Base-by-base conservation (phyloP, 139 green algal species). In the Raphidocelis subcapitata region DNA sequence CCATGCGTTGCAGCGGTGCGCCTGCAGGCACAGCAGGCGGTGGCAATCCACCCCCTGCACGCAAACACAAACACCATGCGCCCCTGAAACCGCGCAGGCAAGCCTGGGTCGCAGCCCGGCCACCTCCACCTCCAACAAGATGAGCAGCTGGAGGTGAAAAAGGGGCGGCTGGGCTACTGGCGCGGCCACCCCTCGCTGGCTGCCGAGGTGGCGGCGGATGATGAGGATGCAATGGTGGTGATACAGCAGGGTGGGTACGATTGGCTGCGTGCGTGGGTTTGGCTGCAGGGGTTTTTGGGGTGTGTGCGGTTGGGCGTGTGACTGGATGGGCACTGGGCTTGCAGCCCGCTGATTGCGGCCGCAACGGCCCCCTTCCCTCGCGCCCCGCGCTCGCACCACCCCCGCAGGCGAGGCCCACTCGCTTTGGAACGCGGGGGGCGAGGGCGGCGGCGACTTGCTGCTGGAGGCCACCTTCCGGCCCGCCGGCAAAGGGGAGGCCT, bases 131-230 rank as follows among this genome's bases (percentile, higher is more conserved):
- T 56, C 5, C 5, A 61, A 2, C 69, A 75, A 46, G 31, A 67
- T 29, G 69, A 75, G 57, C 56, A 35, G 5, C 12, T 75, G 3
- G 41, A 26, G 20, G 69, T 75, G 26, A 67, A 67, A 56, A 16
- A 67, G 31, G 69, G 69, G n/a, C 65, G 57, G 56, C 57, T 75
- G 37, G 69, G 69, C 16, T 75, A 75, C 69, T 75, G 21, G 55
- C 65, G 65, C 16, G 69, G 69, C 1, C 69, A 75, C 60, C 56
- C 65, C 12, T 60, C 35, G 33, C 69, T 67, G 41, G 41, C 41
- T 32, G 69, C 56, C 14, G 26, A 75, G 61, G 18, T 56, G 51
- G 69, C 56, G 56, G 69, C 65, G 37, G 26, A 41, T 21, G 69
- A 44, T 20, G 57, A 67, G 21, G 56, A 67, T 18, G 56, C n/a